Percentiles rank a stretch among this genome's conserved stretches.
Evolutionary conservation across 2,329 filamentous ascomycete genomes (phyloP).

Genomic region (Tolypocladium cylindrosporum): DNA sequence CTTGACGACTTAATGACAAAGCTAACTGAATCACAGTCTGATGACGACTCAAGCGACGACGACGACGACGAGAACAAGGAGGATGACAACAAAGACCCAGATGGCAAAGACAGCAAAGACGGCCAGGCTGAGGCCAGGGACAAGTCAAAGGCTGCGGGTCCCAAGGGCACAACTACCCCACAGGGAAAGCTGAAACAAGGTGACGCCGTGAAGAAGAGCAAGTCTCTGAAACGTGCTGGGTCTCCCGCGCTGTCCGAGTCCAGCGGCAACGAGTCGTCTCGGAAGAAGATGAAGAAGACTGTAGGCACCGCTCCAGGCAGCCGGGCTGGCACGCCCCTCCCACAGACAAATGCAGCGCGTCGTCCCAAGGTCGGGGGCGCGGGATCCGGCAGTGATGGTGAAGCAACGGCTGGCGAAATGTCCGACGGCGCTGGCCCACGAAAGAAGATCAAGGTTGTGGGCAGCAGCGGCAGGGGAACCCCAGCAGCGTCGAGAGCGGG

Average conservation of each 20-base stretch:
- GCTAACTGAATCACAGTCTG: conserved; percentile 29
- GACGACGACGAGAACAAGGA: conserved; percentile 36
- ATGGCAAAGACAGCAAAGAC: conserved; percentile 46
- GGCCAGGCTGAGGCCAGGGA: conserved; percentile 40
- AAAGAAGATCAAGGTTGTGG: conserved; percentile 47
- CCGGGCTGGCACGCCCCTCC: conserved; percentile 45
- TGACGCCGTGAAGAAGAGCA: conserved; percentile 37
- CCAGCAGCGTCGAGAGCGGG: conserved; percentile 51
- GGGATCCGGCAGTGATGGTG: conserved; percentile 61
- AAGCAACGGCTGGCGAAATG: conserved; percentile 59
- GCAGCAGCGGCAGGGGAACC: conserved; percentile 35
- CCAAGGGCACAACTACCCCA: conserved; percentile 57
- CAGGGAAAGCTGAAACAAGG: conserved; percentile 35
- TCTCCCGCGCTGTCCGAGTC: conserved; percentile 85
- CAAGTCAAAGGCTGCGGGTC: conserved; percentile 45
- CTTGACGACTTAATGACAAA: not conserved
- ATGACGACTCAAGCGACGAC: conserved; percentile 31
- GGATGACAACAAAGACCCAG: conserved; percentile 54
- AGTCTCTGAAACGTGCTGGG: conserved; percentile 69
- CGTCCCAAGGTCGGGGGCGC: conserved; percentile 31
- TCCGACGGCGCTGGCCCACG: conserved; percentile 42
- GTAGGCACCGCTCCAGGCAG: conserved; percentile 37
- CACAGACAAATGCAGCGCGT: conserved; percentile 27
- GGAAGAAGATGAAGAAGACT: conserved; percentile 66
- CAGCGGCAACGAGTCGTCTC: conserved; percentile 80